Evolutionary conservation across 2,329 filamentous ascomycete species (phyloP).

Genomic region (Aspergillus sp.): DNA sequence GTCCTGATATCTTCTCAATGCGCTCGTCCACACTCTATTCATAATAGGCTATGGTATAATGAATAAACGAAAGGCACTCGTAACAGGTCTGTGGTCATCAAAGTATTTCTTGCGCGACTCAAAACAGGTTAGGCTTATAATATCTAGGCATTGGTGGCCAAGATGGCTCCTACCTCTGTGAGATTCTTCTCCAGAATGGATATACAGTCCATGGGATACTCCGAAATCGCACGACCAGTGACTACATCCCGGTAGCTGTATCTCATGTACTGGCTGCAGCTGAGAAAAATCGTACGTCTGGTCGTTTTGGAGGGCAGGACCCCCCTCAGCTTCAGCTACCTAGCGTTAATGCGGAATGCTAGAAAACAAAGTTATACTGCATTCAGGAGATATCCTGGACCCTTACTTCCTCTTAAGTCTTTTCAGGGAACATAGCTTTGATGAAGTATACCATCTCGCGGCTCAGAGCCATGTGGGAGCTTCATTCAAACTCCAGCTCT

Average conservation of each 20-base stretch:
- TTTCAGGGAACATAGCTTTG: not conserved
- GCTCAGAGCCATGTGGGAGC: not conserved
- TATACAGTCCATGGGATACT: conserved; percentile 3
- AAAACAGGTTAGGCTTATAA: not conserved
- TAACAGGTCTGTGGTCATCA: not conserved
- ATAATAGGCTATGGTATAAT: conserved; percentile 1
- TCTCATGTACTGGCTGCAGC: not conserved
- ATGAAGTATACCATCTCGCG: not conserved
- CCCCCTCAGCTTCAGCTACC: not conserved
- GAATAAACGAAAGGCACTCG: not conserved
- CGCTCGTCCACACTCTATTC: not conserved
- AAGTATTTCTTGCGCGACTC: not conserved
- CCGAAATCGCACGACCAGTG: not conserved
- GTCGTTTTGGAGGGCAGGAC: not conserved
- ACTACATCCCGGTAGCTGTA: not conserved
- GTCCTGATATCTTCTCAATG: not conserved
- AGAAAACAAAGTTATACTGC: not conserved
- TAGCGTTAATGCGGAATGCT: not conserved
- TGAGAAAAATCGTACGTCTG: not conserved
- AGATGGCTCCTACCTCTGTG: conserved; percentile 4
- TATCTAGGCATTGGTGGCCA: conserved; percentile 2
- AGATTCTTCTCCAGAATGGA: conserved; percentile 1
- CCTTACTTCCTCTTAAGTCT: not conserved
- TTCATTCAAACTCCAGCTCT: not conserved
- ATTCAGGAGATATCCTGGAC: conserved; percentile 2